Base-by-base conservation (phyloP, 306 rosid species). In the Biancaea sappan region DNA sequence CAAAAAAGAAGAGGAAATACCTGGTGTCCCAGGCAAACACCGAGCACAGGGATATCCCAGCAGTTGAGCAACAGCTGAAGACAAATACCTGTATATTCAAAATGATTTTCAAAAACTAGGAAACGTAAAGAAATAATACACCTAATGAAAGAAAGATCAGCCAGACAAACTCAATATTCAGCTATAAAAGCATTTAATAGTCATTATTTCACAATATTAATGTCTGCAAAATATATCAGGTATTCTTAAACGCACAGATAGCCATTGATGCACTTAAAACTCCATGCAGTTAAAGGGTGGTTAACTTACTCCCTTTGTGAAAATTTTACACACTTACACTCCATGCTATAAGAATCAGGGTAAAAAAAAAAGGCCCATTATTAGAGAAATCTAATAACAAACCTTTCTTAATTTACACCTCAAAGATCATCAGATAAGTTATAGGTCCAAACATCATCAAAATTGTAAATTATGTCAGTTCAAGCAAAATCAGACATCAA, bases 1-100 rank as follows among this genome's bases (percentile, higher is more conserved):
- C 43, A 73, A 54, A 71, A 40, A 61, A 58, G 75, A 65, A 44
- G 64, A 47, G 60, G 24, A 84, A 78, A 67, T 86, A 92, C 99
- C 96, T 94, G 98, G 81, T 94, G 99, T 71, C 99, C 99, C 50
- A 94, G 88, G 78, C 99, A 94, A 84, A 94, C 98, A 73, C 97
- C 99, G 77, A 94, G 79, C 76, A 94, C 76, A 72, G 99, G 99
- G 69, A 94, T 82, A 87, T 94, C 91, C 85, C 81, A 72, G 86
- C 97, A 94, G 48, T 86, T 84, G 63, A 47, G 91, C 82, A 94
- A 85, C 79, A 94, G 66, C 47, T 84, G 93, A 83, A 90, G 95
- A 75, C 99, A 92, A 81, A 94, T 88, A 75, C 99, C 99, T 94
- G 87, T 63, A 72, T 73, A 83, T 74, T 64, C 58, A 64, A 74